Evolutionary conservation across 148 eudicot genomes (phyloP).

Genomic region (Selenicereus undatus): DNA sequence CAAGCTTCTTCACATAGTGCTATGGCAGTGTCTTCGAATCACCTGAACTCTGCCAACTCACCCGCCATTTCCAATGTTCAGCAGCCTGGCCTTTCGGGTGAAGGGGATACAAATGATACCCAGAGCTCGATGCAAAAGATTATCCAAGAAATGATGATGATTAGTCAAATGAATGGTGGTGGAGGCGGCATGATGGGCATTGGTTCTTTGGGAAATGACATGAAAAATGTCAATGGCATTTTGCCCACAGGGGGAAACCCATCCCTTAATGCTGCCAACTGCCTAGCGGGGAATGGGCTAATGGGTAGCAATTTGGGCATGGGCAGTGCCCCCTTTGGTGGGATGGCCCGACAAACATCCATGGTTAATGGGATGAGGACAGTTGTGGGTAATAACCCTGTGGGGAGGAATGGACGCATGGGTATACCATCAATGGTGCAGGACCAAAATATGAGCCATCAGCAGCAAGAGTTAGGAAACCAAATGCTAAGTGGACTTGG

Average conservation of each 20-base stretch:
- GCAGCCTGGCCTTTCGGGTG: slow-evolving; percentile 48
- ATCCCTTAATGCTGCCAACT: slow-evolving; percentile 38
- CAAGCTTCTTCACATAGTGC: slow-evolving; percentile 44
- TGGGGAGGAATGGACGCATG: slow-evolving; percentile 69
- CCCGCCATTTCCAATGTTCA: slow-evolving; percentile 49
- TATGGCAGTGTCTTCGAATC: slow-evolving; percentile 30
- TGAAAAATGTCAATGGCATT: slow-evolving; percentile 61
- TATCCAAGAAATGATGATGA: slow-evolving; percentile 80
- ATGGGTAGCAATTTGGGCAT: slow-evolving; percentile 33
- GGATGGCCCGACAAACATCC: slow-evolving; percentile 44
- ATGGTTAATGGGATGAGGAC: slow-evolving; percentile 69
- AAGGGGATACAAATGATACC: slow-evolving; percentile 56
- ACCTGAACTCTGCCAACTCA: slow-evolving; percentile 42
- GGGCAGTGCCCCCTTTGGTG: slow-evolving; percentile 49
- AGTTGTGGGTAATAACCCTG: slow-evolving; percentile 52
- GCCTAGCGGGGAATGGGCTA: slow-evolving; percentile 47
- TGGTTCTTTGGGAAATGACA: slow-evolving; percentile 43
- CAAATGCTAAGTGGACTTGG: slow-evolving; percentile 69
- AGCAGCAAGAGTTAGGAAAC: slow-evolving; percentile 63
- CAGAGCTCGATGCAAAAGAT: slow-evolving; percentile 88
- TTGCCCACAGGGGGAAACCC: slow-evolving; percentile 32
- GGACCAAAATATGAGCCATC: slow-evolving; percentile 59
- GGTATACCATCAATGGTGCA: slow-evolving; percentile 46
- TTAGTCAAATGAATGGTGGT: slow-evolving; percentile 47
- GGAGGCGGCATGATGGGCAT: slow-evolving; percentile 49